Percentiles rank a stretch among this genome's conserved stretches.
Evolutionary conservation across 371 early-diverging fungal genomes (phyloP).

Genomic region (Blakeslea trispora): DNA sequence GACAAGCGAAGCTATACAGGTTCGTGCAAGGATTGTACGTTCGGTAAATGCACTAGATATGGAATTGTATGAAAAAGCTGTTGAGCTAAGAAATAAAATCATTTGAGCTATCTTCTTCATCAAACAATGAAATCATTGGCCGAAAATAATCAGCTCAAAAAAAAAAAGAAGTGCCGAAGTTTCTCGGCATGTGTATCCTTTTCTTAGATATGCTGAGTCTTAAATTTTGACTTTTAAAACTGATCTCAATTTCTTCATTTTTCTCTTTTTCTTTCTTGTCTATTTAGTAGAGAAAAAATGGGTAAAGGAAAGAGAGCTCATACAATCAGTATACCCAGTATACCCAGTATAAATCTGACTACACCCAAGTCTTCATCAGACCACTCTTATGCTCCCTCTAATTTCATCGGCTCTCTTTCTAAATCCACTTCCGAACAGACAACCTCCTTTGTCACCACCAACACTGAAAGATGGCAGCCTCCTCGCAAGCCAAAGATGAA

Average conservation of each 20-base stretch:
- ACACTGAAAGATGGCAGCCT: slow-evolving; percentile 17
- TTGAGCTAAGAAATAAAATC: slow-evolving; percentile 10
- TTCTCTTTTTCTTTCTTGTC: slow-evolving; percentile 1
- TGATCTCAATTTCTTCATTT: not conserved
- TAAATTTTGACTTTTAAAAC: not conserved
- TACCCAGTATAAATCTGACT: slow-evolving; percentile 20
- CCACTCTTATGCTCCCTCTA: slow-evolving; percentile 25
- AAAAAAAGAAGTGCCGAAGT: not conserved
- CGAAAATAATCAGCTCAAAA: no score
- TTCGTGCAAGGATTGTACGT: slow-evolving; percentile 18
- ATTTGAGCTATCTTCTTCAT: not conserved
- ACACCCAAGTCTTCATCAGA: slow-evolving; percentile 18
- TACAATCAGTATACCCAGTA: slow-evolving; percentile 23
- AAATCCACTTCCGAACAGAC: slow-evolving; percentile 25
- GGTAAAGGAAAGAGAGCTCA: slow-evolving; percentile 40
- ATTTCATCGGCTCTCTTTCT: slow-evolving; percentile 21
- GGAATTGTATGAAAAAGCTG: slow-evolving; percentile 20
- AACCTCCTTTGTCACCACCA: slow-evolving; percentile 7
- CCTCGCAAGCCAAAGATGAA: slow-evolving; percentile 34
- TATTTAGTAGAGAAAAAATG: slow-evolving; percentile 14
- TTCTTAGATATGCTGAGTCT: not conserved
- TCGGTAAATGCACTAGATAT: slow-evolving; percentile 15
- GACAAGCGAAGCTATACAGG: slow-evolving; percentile 3
- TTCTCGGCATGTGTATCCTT: not conserved
- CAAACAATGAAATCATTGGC: no score